Evolutionary conservation across 2,329 filamentous ascomycete species (phyloP).

Genomic region (Paraphaeosphaeria minitans): DNA sequence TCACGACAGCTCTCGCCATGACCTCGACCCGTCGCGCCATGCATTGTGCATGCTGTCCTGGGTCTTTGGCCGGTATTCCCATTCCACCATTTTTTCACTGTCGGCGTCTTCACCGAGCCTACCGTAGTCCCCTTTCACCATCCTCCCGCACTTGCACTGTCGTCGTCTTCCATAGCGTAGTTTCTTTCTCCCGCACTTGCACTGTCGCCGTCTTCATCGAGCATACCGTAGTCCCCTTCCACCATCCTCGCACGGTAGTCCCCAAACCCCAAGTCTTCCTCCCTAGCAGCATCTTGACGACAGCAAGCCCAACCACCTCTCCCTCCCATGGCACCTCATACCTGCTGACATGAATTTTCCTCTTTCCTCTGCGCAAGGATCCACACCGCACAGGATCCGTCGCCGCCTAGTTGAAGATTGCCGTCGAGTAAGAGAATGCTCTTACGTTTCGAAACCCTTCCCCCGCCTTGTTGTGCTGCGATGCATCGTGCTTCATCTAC

Average conservation of each 20-base stretch:
- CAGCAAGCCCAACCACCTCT: neutral
- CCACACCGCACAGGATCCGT: constrained; percentile 23
- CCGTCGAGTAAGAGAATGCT: constrained; percentile 35
- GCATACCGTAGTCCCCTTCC: neutral
- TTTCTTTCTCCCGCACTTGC: too few species aligned
- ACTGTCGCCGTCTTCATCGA: neutral
- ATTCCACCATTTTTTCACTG: neutral
- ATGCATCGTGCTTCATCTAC: constrained; percentile 35
- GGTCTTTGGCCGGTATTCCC: neutral
- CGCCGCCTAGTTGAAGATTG: constrained; percentile 22
- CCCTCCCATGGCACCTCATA: constrained; percentile 20
- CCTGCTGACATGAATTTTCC: constrained; percentile 23
- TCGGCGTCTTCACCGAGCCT: neutral
- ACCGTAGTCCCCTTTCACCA: neutral
- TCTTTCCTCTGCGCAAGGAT: constrained; percentile 26
- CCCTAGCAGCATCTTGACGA: neutral
- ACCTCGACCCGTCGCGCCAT: constrained; percentile 12
- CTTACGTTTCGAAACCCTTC: constrained; percentile 47
- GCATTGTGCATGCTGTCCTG: constrained; percentile 8
- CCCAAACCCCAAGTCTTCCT: neutral
- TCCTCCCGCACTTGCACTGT: too few species aligned
- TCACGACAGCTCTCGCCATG: constrained; percentile 28
- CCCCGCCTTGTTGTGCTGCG: constrained; percentile 29
- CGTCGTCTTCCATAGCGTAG: too few species aligned
- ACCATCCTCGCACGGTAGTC: too few species aligned